A percentile compares a stretch with the other conserved stretches of the same genome.
phyloP scores from a whole-genome alignment of 176 grass and related monocot genomes.

The Guadua angustifolia region DNA sequence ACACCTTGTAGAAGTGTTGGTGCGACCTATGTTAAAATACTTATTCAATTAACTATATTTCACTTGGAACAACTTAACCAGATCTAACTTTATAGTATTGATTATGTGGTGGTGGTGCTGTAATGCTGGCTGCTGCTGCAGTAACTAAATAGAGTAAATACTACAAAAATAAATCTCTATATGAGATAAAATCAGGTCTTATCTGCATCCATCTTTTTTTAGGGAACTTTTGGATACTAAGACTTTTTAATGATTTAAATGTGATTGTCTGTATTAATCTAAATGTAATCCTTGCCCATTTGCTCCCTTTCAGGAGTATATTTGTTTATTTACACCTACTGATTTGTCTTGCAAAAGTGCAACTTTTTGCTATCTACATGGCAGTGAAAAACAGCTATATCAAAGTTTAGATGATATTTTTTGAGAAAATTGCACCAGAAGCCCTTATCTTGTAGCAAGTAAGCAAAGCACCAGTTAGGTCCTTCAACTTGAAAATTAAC shows the following conservation, averaged over 20 bases:
- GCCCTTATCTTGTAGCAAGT: neutral
- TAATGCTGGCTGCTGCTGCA: neutral
- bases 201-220: neutral
- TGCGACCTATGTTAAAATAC: neutral
- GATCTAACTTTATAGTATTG: neutral
- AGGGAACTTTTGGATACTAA: neutral
- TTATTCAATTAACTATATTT: neutral
- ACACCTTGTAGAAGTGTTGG: conserved; percentile 1
- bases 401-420: neutral
- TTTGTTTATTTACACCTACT: neutral
- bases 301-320: neutral
- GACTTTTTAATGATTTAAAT: neutral
- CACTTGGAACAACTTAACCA: neutral
- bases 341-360: neutral
- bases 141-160: neutral
- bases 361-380: neutral
- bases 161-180: neutral
- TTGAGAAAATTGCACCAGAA: neutral
- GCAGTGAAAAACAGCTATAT: neutral
- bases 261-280: neutral
- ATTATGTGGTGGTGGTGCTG: neutral
- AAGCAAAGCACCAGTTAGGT: neutral
- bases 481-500: neutral
- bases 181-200: neutral
- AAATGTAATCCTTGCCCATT: neutral